Evolutionary conservation across 2,329 filamentous ascomycete species (phyloP).

Genomic region (Calonectria pseudoreteaudii): DNA sequence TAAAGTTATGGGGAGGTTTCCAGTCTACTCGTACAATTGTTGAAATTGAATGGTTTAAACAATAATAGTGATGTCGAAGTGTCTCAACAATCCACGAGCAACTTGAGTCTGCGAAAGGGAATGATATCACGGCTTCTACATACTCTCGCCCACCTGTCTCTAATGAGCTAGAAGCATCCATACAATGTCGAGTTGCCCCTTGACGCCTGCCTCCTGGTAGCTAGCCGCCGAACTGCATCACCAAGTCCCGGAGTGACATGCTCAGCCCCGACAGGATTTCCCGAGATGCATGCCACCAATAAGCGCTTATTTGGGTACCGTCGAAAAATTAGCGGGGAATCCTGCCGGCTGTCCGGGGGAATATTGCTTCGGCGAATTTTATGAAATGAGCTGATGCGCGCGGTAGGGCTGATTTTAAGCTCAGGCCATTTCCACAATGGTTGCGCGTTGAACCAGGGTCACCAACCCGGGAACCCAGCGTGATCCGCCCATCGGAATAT

Average conservation of each 20-base stretch:
- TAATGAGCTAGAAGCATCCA: background rate
- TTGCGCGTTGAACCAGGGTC: background rate
- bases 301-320: background rate
- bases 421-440: background rate
- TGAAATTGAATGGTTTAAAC: background rate
- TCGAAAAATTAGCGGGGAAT: slow-evolving; percentile 8
- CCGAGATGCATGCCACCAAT: background rate
- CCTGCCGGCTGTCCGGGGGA: background rate
- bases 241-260: background rate
- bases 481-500: slow-evolving; percentile 4
- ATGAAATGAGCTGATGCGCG: background rate
- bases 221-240: background rate
- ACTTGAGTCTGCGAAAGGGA: background rate
- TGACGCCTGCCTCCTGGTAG: background rate
- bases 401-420: slow-evolving; percentile 8
- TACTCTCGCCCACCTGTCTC: background rate
- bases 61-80: background rate
- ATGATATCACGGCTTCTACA: background rate
- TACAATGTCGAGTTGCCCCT: background rate
- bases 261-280: slow-evolving; percentile 17
- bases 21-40: background rate
- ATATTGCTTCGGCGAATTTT: background rate
- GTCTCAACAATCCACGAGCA: background rate
- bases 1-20: background rate
- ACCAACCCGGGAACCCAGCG: too few relatives aligned